Base-by-base conservation (phyloP, 139 green algal species). In the Asterochloris erici region DNA sequence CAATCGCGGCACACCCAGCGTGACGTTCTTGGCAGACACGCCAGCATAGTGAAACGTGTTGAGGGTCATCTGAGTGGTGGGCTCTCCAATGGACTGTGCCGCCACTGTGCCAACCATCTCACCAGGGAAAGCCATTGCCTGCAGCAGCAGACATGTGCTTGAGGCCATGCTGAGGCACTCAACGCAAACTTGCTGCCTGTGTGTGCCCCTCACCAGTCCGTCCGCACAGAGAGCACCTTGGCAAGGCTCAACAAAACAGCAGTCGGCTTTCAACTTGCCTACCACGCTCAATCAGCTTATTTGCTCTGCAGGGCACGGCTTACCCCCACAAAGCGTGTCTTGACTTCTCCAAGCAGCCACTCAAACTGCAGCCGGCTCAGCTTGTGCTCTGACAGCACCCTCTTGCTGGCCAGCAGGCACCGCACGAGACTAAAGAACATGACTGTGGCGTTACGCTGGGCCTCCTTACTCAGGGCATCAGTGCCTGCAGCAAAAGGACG, bases 11-110 rank as follows among this genome's bases (percentile, higher is more conserved):
- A 99, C 97, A 68, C 97, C 97, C 82, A 99, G 94, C 62, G 97
- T 99, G 29, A 99, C 97, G 87, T 99, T 99, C 93, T 98, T 99
- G 73, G 95, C 97, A 16, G 92, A 97, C 84, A 98, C 93, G 24
- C 94, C 89, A 61, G 89, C 89, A 87, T 91, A 91, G 79, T 99
- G 97, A 92, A 99, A 99, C 24, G 97, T 98, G 91, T 98, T 98
- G 64, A 98, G 91, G 69, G 95, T 98, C 95, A 97, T 98, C 90
- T 96, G 93, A 63, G 97, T 99, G 29, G 97, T 98, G 21, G 97
- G 97, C 94, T 99, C 97, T 4, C 97, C 97, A 77, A 99, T 96
- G 71, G 90, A 96, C 91, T 99, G 97, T 23, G 97, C 97, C 19
- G 97, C 97, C 23, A 99, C 87, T 11, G 92, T 97, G 83, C 96